A percentile compares a stretch with the other conserved stretches of the same genome.
Evolutionary conservation across 176 grass and related monocot genomes (phyloP).

Genomic region (Guadua angustifolia): DNA sequence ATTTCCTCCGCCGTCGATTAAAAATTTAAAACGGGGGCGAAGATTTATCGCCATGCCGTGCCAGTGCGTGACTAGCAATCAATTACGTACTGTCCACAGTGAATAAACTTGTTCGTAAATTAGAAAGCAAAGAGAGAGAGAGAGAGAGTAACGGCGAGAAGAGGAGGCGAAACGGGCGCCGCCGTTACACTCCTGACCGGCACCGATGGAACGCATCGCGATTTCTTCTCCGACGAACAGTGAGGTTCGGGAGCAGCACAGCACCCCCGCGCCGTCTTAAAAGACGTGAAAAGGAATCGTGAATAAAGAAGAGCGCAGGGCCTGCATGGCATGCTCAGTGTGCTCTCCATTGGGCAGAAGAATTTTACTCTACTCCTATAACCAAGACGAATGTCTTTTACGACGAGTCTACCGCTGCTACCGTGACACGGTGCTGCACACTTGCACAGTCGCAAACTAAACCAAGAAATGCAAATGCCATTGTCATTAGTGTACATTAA

Average conservation of each 20-base stretch:
- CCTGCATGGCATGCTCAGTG: too few species aligned
- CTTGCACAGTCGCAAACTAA: background rate
- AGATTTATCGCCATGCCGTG: constrained; percentile 17
- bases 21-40: background rate
- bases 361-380: background rate
- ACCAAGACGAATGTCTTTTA: constrained; percentile 47
- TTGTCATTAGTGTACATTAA: background rate
- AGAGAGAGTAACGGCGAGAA: background rate
- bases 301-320: background rate
- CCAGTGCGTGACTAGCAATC: background rate
- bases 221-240: background rate
- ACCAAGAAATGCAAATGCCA: background rate
- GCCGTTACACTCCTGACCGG: background rate
- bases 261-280: background rate
- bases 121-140: too few species aligned
- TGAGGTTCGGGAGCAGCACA: background rate
- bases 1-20: background rate
- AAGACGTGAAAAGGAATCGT: constrained; percentile 35
- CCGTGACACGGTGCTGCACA: background rate
- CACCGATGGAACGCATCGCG: background rate
- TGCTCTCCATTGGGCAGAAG: constrained; percentile 21
- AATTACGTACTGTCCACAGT: background rate
- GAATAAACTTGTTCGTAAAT: background rate
- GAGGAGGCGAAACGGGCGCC: background rate
- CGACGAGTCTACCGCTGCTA: too few species aligned